Conservation (phyloP, 306 rosid genomes). For the Cucumis cinereus region DNA sequence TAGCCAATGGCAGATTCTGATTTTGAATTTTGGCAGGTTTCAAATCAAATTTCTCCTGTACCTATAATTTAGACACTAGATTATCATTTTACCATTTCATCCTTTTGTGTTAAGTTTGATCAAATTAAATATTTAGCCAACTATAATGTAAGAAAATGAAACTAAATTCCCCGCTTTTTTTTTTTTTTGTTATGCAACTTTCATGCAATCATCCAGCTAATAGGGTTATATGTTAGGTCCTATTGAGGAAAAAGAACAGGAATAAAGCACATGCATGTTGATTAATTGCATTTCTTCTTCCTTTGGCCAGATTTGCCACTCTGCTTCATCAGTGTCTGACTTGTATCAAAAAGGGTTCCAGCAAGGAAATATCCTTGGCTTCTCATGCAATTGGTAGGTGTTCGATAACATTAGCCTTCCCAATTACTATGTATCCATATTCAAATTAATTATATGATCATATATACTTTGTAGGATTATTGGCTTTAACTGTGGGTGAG, state of each 20-base stretch:
- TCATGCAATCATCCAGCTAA: background rate
- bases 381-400: conserved; percentile 67
- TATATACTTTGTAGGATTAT: conserved; percentile 34
- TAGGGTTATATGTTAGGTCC: background rate
- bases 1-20: background rate
- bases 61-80: background rate
- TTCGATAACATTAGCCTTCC: conserved; percentile 6
- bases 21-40: too few relatives aligned
- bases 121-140: background rate
- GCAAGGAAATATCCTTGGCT: conserved; percentile 70
- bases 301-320: conserved; percentile 58
- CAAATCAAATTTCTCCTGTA: too few relatives aligned
- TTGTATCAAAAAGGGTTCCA: conserved; percentile 66
- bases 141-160: background rate
- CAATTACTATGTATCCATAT: background rate
- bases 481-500: conserved; percentile 72
- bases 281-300: conserved; percentile 2
- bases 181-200: background rate
- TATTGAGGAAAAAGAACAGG: background rate
- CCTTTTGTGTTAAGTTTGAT: background rate
- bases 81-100: background rate
- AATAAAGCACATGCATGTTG: background rate
- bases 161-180: background rate
- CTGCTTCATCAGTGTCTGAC: conserved; percentile 70
- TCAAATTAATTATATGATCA: background rate